A percentile compares a stretch with the other conserved stretches of the same genome.
These are phyloP conservation scores for Exophiala sp. DNA, from an alignment of 2,329 filamentous ascomycete genomes.

Conservation along the genomic window DNA sequence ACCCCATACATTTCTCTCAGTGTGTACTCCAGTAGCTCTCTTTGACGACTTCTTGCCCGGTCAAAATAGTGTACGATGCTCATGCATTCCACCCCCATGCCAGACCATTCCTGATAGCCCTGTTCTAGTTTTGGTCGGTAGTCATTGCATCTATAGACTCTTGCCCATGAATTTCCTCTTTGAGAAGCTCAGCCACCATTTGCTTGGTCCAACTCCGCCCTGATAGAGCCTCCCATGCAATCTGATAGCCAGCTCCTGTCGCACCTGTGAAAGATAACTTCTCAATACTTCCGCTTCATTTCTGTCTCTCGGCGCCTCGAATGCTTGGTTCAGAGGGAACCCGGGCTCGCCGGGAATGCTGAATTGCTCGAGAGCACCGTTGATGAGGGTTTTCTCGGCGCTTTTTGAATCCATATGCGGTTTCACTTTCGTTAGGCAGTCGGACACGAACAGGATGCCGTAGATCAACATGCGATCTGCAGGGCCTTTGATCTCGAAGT, in stretches of 20 bases:
- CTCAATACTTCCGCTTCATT: conserved; percentile 84
- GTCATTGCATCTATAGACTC: conserved; percentile 53
- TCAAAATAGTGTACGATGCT: no score
- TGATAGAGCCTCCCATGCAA: conserved; percentile 83
- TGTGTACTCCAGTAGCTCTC: no score
- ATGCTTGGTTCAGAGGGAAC: conserved; percentile 94
- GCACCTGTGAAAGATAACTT: conserved; percentile 72
- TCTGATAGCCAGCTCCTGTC: conserved; percentile 80
- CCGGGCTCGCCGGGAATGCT: conserved; percentile 86
- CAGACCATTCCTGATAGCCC: not conserved
- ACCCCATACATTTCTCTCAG: no score
- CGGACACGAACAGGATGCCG: conserved; percentile 89
- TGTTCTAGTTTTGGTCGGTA: not conserved
- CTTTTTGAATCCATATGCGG: conserved; percentile 61
- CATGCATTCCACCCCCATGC: not conserved
- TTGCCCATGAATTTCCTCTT: conserved; percentile 99
- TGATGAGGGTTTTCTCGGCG: conserved; percentile 71
- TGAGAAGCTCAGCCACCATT: conserved; percentile 98
- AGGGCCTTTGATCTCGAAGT: conserved; percentile 97
- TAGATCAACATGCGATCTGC: conserved; percentile 94
- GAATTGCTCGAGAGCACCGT: conserved; percentile 90
- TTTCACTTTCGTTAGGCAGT: conserved; percentile 83
- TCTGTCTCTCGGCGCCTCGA: conserved; percentile 78
- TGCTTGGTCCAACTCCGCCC: conserved; percentile 62
- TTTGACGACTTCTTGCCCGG: no score